Conservation (phyloP, 371 early-diverging fungal species). For the Mortierella sp. region DNA sequence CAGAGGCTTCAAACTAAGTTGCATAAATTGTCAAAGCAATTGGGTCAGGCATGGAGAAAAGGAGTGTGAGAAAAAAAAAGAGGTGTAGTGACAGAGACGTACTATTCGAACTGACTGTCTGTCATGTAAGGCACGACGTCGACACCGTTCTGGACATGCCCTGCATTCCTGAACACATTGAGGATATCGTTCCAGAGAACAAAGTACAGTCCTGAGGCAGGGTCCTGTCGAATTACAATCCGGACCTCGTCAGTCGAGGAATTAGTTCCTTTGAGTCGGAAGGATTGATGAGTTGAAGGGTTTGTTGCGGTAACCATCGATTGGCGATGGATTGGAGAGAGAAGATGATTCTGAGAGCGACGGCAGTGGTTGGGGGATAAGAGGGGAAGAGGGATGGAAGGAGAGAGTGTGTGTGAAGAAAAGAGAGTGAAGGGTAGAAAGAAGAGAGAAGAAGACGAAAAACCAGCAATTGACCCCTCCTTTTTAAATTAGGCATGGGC, state of each 20-base stretch:
- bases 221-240: neutral
- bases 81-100: neutral
- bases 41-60: neutral
- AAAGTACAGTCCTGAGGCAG: neutral
- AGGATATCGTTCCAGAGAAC: constrained; percentile 27
- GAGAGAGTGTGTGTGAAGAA: no score
- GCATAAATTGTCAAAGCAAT: neutral
- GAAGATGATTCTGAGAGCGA: no score
- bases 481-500: neutral
- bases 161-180: constrained; percentile 1
- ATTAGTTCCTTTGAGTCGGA: neutral
- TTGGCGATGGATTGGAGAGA: neutral
- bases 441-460: neutral
- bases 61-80: neutral
- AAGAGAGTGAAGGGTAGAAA: neutral
- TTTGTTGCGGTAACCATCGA: neutral
- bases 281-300: neutral
- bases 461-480: no score
- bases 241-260: neutral
- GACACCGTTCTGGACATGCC: constrained; percentile 4
- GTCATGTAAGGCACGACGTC: constrained; percentile 17
- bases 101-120: constrained; percentile 20
- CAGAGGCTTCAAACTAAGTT: constrained; percentile 8
- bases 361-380: no score
- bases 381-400: neutral